phyloP scores from a whole-genome alignment of 305 asterid species.

The Caryopteris hybrid region DNA sequence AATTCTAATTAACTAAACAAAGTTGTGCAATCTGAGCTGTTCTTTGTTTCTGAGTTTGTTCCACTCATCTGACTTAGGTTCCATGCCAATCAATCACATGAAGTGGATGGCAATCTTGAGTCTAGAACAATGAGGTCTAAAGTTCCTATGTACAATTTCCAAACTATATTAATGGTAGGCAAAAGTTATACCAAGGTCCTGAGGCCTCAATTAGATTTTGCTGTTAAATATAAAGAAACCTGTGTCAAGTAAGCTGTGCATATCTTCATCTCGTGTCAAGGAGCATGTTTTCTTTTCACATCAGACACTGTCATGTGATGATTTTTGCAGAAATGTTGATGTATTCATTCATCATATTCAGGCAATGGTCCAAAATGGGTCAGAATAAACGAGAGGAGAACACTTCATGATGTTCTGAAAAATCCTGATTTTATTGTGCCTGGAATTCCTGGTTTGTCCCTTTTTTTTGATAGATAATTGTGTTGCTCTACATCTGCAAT shows the following conservation, averaged over 20 bases:
- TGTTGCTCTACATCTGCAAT: not conserved
- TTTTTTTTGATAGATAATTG: not conserved
- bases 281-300: not conserved
- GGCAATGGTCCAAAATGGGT: slow-evolving; percentile 57
- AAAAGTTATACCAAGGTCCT: too few species aligned
- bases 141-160: not conserved
- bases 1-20: too few species aligned
- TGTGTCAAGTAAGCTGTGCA: too few species aligned
- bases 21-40: too few species aligned
- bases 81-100: not conserved
- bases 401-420: slow-evolving; percentile 61
- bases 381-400: slow-evolving; percentile 61
- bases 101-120: not conserved
- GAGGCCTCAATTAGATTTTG: not conserved
- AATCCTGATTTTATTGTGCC: slow-evolving; percentile 54
- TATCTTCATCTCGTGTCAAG: not conserved
- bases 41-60: too few species aligned
- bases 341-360: slow-evolving; percentile 21
- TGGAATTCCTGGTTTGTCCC: slow-evolving; percentile 80
- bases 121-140: not conserved
- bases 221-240: not conserved
- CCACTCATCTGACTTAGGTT: too few species aligned
- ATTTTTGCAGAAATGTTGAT: not conserved
- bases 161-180: not conserved
- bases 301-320: not conserved